phyloP scores from a whole-genome alignment of 441 rosid species.

The Pelargonium cotyledonis region DNA sequence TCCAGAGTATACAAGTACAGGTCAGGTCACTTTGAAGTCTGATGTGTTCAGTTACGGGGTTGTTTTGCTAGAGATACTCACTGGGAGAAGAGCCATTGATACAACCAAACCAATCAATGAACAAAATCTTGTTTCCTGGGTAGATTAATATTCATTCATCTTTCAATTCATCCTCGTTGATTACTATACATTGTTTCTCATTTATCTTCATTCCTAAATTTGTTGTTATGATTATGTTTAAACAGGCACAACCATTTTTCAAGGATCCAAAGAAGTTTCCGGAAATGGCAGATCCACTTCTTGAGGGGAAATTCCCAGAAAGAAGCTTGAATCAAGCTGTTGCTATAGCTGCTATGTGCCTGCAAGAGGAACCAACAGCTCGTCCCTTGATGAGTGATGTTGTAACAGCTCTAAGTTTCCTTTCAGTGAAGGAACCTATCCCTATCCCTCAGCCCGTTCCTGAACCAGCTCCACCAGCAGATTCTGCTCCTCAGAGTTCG shows the following conservation, averaged over 20 bases:
- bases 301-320: slow-evolving; percentile 47
- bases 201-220: no score
- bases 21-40: slow-evolving; percentile 53
- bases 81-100: slow-evolving; percentile 74
- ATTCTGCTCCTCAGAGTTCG: slow-evolving; percentile 1
- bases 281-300: slow-evolving; percentile 73
- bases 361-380: slow-evolving; percentile 73
- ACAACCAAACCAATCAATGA: slow-evolving; percentile 62
- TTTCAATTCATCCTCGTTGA: no score
- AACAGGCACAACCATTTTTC: slow-evolving; percentile 75
- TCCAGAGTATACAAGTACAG: slow-evolving; percentile 68
- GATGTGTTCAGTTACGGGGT: slow-evolving; percentile 90
- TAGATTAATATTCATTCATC: slow-evolving; percentile 17
- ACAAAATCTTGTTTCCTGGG: slow-evolving; percentile 92
- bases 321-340: slow-evolving; percentile 82
- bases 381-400: slow-evolving; percentile 90
- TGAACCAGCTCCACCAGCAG: slow-evolving; percentile 26
- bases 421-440: slow-evolving; percentile 29
- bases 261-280: slow-evolving; percentile 74
- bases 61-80: slow-evolving; percentile 72
- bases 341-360: slow-evolving; percentile 91
- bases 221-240: neutral
- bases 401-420: slow-evolving; percentile 65
- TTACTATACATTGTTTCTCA: neutral
- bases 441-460: slow-evolving; percentile 26